Base-by-base conservation (phyloP, 2,329 filamentous ascomycete genomes). In the Penicillium hesseltinei region DNA sequence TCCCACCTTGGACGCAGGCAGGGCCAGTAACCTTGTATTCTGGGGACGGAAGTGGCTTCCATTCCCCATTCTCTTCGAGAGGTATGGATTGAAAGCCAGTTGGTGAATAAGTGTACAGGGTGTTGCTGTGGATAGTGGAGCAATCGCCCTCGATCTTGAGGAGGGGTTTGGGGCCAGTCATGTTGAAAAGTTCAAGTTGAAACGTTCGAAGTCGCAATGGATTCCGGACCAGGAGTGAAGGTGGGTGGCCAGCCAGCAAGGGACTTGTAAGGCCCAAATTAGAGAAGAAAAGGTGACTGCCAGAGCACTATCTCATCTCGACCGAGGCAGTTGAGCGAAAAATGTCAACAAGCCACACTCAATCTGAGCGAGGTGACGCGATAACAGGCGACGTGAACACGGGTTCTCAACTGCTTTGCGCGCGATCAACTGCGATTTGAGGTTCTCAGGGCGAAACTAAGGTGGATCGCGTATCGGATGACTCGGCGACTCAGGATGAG, bases 61-160 rank as follows among this genome's bases (percentile, higher is more conserved):
- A 97, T 76, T 84, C 76, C 48, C 86, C 89, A 50, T 89, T 89
- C 63, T 86, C 75, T 61, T 83, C 76, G 62, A 97, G 77, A 13
- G 81, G 75, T 62, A 97, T 76, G 9, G 89, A 88, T 71, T 92
- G 84, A 67, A 97, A 92, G 29, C 86, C 89, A 46, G 84, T 77
- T 9, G 85, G 77, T 6, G 91, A 90, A 73, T 91, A 96, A 45
- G 89, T 87, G 78, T 95, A 97, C 52, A 97, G 84, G 13, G 87
- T 91, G 73, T 92, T 87, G 71, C 92, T 81, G 78, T 90, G 81
- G 60, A 97, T 83, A 69, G 89, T 85, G 57, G 92, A 91, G 77
- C 93, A 97, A 69, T 90, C 87, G 75, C 88, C 86, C 73, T 86
- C 84, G 72, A 97, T 78, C 61, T 87, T 80, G 70, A 86, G 82